These are phyloP conservation scores for Podila clonocystis DNA, from an alignment of 192 early-diverging fungal species.

Conservation along the genomic window DNA sequence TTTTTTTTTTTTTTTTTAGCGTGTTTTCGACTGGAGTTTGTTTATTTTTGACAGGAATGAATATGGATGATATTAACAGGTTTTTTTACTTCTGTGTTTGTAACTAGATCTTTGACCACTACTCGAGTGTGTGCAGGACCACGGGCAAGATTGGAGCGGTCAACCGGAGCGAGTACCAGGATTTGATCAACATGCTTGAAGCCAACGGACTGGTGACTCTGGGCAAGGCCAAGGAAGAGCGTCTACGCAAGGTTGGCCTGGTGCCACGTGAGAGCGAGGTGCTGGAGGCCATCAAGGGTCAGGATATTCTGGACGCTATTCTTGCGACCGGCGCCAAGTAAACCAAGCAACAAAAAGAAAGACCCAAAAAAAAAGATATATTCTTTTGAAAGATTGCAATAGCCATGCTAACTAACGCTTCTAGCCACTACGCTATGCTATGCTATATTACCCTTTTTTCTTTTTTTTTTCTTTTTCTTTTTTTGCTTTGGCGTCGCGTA, in stretches of 20 bases:
- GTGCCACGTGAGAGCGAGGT: conserved; percentile 25
- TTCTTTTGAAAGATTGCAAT: neutral
- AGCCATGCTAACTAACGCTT: neutral
- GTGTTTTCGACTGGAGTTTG: neutral
- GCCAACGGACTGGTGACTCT: conserved; percentile 71
- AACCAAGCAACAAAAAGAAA: neutral
- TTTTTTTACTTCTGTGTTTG: neutral
- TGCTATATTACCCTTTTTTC: too few species aligned
- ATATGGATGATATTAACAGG: too few species aligned
- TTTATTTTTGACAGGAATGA: too few species aligned
- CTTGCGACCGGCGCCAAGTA: neutral
- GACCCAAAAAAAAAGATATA: neutral
- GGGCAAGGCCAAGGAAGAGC: conserved; percentile 52
- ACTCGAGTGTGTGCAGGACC: conserved; percentile 60
- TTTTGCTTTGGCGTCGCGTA: neutral
- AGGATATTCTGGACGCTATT: conserved; percentile 3
- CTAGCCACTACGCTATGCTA: too few species aligned
- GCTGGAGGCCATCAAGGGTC: conserved; percentile 25
- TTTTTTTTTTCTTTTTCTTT: neutral
- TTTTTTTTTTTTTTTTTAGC: too few species aligned
- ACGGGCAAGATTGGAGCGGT: conserved; percentile 70
- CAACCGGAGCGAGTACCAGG: conserved; percentile 78
- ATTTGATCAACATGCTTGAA: conserved; percentile 79
- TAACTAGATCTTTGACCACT: conserved; percentile 68
- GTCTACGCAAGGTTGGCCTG: conserved; percentile 42